A percentile compares a stretch with the other conserved stretches of the same genome.
Conservation (phyloP, 371 early-diverging fungal species). For the Mucor velutinosus region DNA sequence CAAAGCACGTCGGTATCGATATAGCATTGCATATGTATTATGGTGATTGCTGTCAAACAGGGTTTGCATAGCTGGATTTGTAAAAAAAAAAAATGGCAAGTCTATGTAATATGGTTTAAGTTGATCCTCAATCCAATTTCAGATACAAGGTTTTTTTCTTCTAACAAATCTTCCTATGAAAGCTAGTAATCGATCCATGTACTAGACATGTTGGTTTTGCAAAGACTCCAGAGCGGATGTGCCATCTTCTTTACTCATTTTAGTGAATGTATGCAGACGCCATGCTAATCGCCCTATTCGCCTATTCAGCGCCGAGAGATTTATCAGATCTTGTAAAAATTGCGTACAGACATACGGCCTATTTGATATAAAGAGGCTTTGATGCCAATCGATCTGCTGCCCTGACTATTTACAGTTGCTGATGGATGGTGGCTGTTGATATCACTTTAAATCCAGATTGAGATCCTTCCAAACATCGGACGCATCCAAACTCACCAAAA, state of each 20-base stretch:
- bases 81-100: no score
- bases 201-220: not conserved
- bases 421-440: no score
- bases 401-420: not conserved
- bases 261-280: not conserved
- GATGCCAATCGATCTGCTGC: not conserved
- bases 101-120: no score
- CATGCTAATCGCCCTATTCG: not conserved
- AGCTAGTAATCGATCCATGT: not conserved
- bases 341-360: no score
- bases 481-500: not conserved
- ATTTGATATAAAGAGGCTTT: no score
- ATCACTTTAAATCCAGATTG: not conserved
- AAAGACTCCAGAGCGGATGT: not conserved
- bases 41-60: not conserved
- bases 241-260: not conserved
- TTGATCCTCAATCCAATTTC: not conserved
- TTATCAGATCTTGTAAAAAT: not conserved
- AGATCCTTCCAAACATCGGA: not conserved
- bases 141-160: no score
- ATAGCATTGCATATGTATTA: not conserved
- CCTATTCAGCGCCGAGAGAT: not conserved
- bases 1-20: not conserved
- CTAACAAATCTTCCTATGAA: not conserved
- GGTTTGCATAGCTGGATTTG: not conserved